These are phyloP conservation scores for Ogataea saltuana DNA, from an alignment of 805 yeast genomes.

Conservation along the genomic window DNA sequence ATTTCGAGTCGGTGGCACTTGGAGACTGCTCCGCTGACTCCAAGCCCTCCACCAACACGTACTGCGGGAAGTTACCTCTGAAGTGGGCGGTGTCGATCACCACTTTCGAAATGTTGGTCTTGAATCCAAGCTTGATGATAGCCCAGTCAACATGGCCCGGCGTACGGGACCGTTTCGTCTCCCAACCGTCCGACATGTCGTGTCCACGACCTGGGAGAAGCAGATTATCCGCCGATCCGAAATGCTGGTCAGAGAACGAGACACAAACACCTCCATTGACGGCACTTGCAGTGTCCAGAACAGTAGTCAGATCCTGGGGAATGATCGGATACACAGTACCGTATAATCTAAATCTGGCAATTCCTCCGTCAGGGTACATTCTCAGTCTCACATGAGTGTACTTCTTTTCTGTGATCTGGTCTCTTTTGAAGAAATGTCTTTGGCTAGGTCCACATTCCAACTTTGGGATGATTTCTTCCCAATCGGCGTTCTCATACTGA, in stretches of 20 bases:
- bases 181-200: slow-evolving; percentile 99
- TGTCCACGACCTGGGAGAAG: slow-evolving; percentile 91
- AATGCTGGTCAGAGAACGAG: slow-evolving; percentile 85
- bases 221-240: slow-evolving; percentile 87
- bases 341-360: slow-evolving; percentile 88
- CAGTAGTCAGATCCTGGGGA: slow-evolving; percentile 46
- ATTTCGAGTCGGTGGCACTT: slow-evolving; percentile 43
- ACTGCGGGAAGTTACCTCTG: slow-evolving; percentile 93
- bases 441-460: slow-evolving; percentile 88
- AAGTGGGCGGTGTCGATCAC: slow-evolving; percentile 91
- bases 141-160: slow-evolving; percentile 93
- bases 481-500: slow-evolving; percentile 40
- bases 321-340: slow-evolving; percentile 79
- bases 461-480: slow-evolving; percentile 73
- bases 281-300: slow-evolving; percentile 77
- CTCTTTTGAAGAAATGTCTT: slow-evolving; percentile 76
- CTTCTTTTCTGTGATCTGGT: slow-evolving; percentile 52
- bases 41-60: slow-evolving; percentile 66
- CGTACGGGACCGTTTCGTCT: slow-evolving; percentile 82
- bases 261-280: slow-evolving; percentile 88
- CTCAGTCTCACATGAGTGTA: slow-evolving; percentile 81
- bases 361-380: slow-evolving; percentile 98
- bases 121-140: slow-evolving; percentile 73
- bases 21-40: slow-evolving; percentile 38
- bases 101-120: slow-evolving; percentile 55